phyloP scores from a whole-genome alignment of 2,329 filamentous ascomycete species.

The Erysiphe pulchra region DNA sequence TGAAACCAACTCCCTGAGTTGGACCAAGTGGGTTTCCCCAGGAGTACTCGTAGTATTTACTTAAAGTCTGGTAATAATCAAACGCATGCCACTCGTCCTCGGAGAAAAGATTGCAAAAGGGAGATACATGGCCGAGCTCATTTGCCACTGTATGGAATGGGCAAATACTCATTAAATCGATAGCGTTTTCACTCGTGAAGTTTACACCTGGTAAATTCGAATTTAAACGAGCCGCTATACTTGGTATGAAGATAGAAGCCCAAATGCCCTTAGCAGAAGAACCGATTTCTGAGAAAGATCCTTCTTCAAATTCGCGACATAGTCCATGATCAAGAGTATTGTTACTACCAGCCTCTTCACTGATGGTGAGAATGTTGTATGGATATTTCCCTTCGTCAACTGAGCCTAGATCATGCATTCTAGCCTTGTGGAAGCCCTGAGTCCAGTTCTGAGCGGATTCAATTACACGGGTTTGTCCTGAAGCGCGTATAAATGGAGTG shows the following conservation, averaged over 20 bases:
- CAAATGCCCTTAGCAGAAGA: conserved; percentile 28
- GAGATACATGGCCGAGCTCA: conserved; percentile 27
- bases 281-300: conserved; percentile 23
- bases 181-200: conserved; percentile 32
- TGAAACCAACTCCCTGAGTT: conserved; percentile 67
- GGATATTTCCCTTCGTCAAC: conserved; percentile 18
- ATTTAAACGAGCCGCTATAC: conserved; percentile 46
- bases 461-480: conserved; percentile 44
- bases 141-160: conserved; percentile 59
- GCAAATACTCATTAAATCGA: conserved; percentile 70
- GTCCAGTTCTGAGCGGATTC: conserved; percentile 54
- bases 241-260: conserved; percentile 34
- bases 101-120: conserved; percentile 56
- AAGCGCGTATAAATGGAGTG: conserved; percentile 46
- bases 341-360: conserved; percentile 40
- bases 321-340: conserved; percentile 58
- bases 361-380: conserved; percentile 37
- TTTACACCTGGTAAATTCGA: conserved; percentile 39
- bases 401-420: conserved; percentile 17
- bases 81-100: conserved; percentile 49
- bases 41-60: conserved; percentile 66
- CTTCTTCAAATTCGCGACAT: conserved; percentile 45
- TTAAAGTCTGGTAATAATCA: conserved; percentile 55
- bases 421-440: conserved; percentile 35
- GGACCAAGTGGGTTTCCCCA: conserved; percentile 54